Base-by-base conservation (phyloP, 208 protist species). In the Angomonas ambiguus region DNA sequence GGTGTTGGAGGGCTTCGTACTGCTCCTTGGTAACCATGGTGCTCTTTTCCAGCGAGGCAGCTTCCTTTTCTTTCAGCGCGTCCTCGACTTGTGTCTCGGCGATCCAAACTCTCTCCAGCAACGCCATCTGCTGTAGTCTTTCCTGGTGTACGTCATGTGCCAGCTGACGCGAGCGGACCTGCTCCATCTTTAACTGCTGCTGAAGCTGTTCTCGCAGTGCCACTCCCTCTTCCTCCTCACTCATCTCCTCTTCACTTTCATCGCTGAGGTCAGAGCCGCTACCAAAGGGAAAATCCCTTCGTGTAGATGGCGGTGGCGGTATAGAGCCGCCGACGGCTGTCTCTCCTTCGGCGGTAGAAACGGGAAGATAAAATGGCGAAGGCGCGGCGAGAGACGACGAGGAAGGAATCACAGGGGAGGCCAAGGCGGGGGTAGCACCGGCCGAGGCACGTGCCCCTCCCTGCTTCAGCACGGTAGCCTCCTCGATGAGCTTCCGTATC, bases 51-150 rank as follows among this genome's bases (percentile, higher is more conserved):
- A 20, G 38, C 38, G 38, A 20, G 38, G 11, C 18, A 11, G 64
- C 72, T 1, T 76, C 67, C 35, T 61, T 58, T 27, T 45, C 51
- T 25, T 57, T 61, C 33, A 60, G 55, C 1, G 82, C 82, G 24
- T 71, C 72, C 27, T 84, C 83, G 35, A 71, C 77, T 34, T 83
- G 65, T 24, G 76, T 58, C 71, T 93, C 87, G 48, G 89, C 58
- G 4, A 53, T 51, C 87, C 87, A 93, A 78, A 90, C 88, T 3
- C 79, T 75, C 70, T 93, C 87, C 45, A 82, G 69, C 42, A 93
- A 64, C 20, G 63, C 6, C 2, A 83, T 71, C 69, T 93, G 81
- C 62, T 74, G 49, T 49, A 35, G 57, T 55, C 80, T 79, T 67
- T 93, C 83, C 57, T 65, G 77, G 57, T 88, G 66, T 35, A 90